Evolutionary conservation across 306 rosid genomes (phyloP).

Genomic region (Cicer bijugum): DNA sequence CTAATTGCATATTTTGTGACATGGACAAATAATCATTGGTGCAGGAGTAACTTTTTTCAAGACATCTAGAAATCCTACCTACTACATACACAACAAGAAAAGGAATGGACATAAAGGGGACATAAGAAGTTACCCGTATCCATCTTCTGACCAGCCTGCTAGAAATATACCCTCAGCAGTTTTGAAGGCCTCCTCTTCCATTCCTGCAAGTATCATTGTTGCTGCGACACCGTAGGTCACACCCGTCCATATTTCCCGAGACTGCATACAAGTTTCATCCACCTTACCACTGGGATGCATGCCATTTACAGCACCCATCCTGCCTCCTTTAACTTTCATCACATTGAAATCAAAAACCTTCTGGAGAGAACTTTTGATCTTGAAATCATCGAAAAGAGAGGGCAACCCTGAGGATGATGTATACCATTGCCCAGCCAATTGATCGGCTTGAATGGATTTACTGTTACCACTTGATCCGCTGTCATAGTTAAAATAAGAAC

Average conservation of each 20-base stretch:
- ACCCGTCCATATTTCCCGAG: slow-evolving; percentile 97
- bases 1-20: slow-evolving; percentile 3
- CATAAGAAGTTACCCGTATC: slow-evolving; percentile 77
- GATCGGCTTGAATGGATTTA: slow-evolving; percentile 97
- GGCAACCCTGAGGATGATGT: slow-evolving; percentile 92
- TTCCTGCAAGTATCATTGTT: slow-evolving; percentile 91
- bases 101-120: slow-evolving; percentile 7
- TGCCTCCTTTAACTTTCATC: slow-evolving; percentile 91
- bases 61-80: slow-evolving; percentile 19
- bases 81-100: background rate
- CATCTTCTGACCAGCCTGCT: slow-evolving; percentile 98
- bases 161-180: slow-evolving; percentile 90
- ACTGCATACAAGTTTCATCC: slow-evolving; percentile 99
- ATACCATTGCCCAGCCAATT: slow-evolving; percentile 98
- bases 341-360: slow-evolving; percentile 90
- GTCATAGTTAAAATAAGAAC: slow-evolving; percentile 95
- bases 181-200: slow-evolving; percentile 87
- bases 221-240: slow-evolving; percentile 97
- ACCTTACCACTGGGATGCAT: slow-evolving; percentile 94
- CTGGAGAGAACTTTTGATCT: slow-evolving; percentile 75
- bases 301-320: slow-evolving; percentile 98
- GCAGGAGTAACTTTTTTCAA: background rate
- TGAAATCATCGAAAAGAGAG: slow-evolving; percentile 76
- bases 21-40: slow-evolving; percentile 4
- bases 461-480: slow-evolving; percentile 90